Evolutionary conservation across 2,329 filamentous ascomycete genomes (phyloP).

Genomic region (Lecanicillium sp.): DNA sequence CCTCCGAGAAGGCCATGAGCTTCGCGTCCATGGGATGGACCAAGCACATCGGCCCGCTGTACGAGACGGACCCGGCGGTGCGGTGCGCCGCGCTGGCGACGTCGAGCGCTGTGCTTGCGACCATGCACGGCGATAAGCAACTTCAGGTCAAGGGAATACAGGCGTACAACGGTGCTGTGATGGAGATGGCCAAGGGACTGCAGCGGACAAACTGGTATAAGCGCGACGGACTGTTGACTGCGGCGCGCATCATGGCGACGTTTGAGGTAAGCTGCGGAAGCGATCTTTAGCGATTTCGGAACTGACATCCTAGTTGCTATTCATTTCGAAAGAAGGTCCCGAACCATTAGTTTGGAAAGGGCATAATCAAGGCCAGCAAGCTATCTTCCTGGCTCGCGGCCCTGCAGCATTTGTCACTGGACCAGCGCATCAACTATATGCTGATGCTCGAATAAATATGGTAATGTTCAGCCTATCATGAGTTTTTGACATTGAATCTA

Average conservation of each 20-base stretch:
- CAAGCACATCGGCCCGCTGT: conserved; percentile 17
- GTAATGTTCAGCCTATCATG: conserved; percentile 6
- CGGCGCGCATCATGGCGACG: conserved; percentile 16
- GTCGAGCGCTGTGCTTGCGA: conserved; percentile 18
- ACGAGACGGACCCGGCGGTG: conserved; percentile 17
- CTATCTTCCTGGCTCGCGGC: conserved; percentile 15
- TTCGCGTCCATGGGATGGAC: conserved; percentile 20
- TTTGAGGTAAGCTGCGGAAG: conserved; percentile 18
- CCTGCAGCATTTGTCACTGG: conserved; percentile 15
- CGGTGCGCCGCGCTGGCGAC: conserved; percentile 18
- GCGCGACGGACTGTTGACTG: conserved; percentile 15
- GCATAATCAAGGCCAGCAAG: conserved; percentile 17
- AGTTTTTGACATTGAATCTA: neutral
- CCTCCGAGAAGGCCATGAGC: conserved; percentile 10
- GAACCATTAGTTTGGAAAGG: conserved; percentile 15
- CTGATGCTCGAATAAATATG: conserved; percentile 19
- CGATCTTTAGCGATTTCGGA: too few relatives aligned
- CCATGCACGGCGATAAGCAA: conserved; percentile 16
- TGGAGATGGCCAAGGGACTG: conserved; percentile 15
- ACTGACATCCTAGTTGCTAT: conserved; percentile 15
- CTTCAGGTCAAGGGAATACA: conserved; percentile 19
- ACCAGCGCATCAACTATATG: conserved; percentile 19
- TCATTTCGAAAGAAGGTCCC: conserved; percentile 15
- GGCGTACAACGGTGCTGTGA: conserved; percentile 18
- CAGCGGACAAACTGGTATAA: conserved; percentile 13